These are phyloP conservation scores for Tetrahymena malaccensis DNA, from an alignment of 73 alveolate genomes.

Conservation along the genomic window DNA sequence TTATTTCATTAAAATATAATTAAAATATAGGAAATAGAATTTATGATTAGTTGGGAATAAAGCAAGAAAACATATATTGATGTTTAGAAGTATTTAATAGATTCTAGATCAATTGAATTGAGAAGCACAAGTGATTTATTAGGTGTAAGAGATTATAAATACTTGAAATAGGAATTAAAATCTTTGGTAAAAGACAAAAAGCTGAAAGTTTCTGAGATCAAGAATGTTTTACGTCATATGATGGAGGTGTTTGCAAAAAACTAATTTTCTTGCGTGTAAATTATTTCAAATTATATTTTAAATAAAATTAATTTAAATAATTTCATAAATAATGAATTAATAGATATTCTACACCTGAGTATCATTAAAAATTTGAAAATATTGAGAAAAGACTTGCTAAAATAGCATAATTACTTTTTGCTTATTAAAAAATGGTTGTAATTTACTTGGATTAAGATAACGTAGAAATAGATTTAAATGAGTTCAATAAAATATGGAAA, in stretches of 20 bases:
- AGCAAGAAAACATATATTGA: background rate
- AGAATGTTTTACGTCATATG: background rate
- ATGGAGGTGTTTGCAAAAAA: background rate
- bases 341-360: background rate
- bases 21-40: background rate
- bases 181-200: background rate
- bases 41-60: background rate
- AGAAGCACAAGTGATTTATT: background rate
- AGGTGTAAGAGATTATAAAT: background rate
- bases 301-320: no score
- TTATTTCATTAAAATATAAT: background rate
- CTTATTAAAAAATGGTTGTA: background rate
- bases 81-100: background rate
- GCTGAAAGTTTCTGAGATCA: background rate
- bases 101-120: background rate
- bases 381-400: background rate
- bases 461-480: background rate
- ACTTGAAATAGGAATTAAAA: background rate
- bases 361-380: background rate
- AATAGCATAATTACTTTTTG: background rate
- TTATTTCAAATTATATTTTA: background rate
- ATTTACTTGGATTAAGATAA: background rate
- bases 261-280: background rate
- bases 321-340: no score
- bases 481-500: background rate